Evolutionary conservation across 139 green algal genomes (phyloP), one percentile per base, ranked within the genome.

Genomic region (Monoraphidium neglectum): DNA sequence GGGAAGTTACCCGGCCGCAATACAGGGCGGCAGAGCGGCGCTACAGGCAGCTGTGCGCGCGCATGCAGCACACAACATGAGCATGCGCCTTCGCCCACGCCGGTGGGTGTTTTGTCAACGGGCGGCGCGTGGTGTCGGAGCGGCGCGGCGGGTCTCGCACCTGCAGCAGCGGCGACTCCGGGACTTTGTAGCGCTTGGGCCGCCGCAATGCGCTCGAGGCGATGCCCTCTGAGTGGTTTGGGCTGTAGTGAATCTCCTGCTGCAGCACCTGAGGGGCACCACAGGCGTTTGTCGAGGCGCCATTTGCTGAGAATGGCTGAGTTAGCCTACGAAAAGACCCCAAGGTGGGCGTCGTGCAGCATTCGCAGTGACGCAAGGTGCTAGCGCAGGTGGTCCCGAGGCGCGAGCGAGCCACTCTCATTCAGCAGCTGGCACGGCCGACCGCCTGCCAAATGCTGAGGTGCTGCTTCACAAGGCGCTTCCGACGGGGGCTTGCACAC

Each of bases 121-220:
- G n/a, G n/a, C n/a, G n/a, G n/a, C n/a, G n/a, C n/a, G n/a, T n/a
- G n/a, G n/a, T n/a, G n/a, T n/a, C n/a, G n/a, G n/a, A n/a, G n/a
- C n/a, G n/a, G n/a, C n/a, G n/a, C n/a, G n/a, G n/a, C n/a, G 15
- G 2, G 26, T n/a, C n/a, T n/a, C n/a, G n/a, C n/a, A 86, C 72
- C 40, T 83, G 76, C 3, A 90, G 74, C 63, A 93, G 83, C 8
- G 88, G 88, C 10, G 75, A 88, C 56, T 82, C 63, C 3, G 87
- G 82, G 15, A 91, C 77, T 1, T 53, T 26, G 68, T 94, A 94
- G 51, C 84, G 81, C 86, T 94, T 94, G 56, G 72, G 67, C 15
- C 86, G 79, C 0, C 89, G 72, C 73, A 93, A 74, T 5, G 53
- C 47, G 32, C 51, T 37, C 32, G 76, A 68, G 57, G 59, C 33